Percentiles rank a stretch among this genome's conserved stretches.
Conservation (phyloP, 176 grass and related monocot species). For the Lolium perenne region DNA sequence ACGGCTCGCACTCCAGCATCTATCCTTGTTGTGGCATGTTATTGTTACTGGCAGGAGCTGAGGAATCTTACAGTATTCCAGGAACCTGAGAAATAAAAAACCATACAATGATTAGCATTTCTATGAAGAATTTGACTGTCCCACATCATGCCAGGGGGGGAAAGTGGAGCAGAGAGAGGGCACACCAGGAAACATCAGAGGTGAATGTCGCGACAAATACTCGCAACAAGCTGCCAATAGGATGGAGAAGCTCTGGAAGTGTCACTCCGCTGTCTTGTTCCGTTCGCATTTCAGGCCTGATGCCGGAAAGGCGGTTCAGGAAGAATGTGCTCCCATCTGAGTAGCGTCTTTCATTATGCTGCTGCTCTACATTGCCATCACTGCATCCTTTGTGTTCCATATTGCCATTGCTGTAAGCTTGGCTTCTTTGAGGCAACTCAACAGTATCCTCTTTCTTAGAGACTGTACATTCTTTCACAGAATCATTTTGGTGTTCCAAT, state of each 20-base stretch:
- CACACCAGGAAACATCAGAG: conserved; percentile 83
- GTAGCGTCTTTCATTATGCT: conserved; percentile 35
- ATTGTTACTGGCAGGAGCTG: conserved; percentile 65
- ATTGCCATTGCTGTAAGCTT: background rate
- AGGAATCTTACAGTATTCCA: conserved; percentile 75
- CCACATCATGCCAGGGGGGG: background rate
- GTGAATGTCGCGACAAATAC: conserved; percentile 92
- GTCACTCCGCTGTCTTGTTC: conserved; percentile 56
- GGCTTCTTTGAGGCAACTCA: conserved; percentile 16
- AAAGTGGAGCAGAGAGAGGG: background rate
- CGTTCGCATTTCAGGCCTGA: background rate
- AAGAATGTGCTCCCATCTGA: conserved; percentile 92
- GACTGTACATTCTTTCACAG: background rate
- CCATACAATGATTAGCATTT: conserved; percentile 24
- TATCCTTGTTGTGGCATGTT: conserved; percentile 69
- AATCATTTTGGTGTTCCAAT: conserved; percentile 4
- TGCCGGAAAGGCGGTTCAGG: conserved; percentile 60
- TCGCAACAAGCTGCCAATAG: conserved; percentile 59
- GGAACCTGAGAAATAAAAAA: conserved; percentile 61
- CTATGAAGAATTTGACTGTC: background rate
- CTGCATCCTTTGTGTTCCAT: background rate
- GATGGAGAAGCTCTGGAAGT: conserved; percentile 78
- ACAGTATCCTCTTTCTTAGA: background rate
- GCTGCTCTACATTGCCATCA: conserved; percentile 13
- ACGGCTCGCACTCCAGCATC: conserved; percentile 74